Conservation (phyloP, 345 rosid genomes). For the Rhodomyrtus tomentosa region DNA sequence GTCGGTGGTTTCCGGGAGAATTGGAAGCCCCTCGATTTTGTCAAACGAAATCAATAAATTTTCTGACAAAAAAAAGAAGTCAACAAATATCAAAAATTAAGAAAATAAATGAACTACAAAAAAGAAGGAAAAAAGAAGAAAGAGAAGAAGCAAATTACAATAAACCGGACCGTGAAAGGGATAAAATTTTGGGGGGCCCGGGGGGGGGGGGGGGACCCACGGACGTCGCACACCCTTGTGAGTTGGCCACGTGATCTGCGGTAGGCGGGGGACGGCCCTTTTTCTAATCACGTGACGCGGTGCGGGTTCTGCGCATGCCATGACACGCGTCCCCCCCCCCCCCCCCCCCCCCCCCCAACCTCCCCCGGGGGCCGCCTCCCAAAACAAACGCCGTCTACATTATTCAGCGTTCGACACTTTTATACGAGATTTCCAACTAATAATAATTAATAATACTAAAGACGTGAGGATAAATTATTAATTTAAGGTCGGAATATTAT, state of each 20-base stretch:
- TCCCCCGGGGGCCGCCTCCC: too few relatives aligned
- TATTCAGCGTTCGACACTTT: neutral
- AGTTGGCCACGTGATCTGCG: slow-evolving; percentile 67
- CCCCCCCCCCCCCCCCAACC: neutral
- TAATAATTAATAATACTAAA: neutral
- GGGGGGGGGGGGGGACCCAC: neutral
- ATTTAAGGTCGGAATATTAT: neutral
- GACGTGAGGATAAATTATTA: neutral
- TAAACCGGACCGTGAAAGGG: neutral
- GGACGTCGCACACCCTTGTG: neutral
- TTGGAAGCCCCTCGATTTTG: neutral
- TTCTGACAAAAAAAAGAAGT: too few relatives aligned
- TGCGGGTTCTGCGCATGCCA: slow-evolving; percentile 19
- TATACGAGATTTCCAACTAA: neutral
- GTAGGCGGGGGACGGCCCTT: neutral
- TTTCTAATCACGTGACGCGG: slow-evolving; percentile 30
- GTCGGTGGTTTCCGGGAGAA: neutral
- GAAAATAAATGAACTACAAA: neutral
- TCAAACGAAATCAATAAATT: neutral
- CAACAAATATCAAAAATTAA: neutral
- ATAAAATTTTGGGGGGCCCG: neutral
- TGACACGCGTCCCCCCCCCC: slow-evolving; percentile 12
- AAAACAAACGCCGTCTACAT: neutral
- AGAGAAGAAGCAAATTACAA: too few relatives aligned
- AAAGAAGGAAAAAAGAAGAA: neutral